Conservation (phyloP, 139 green algal genomes). For the Pseudopediastrum boryanum region DNA sequence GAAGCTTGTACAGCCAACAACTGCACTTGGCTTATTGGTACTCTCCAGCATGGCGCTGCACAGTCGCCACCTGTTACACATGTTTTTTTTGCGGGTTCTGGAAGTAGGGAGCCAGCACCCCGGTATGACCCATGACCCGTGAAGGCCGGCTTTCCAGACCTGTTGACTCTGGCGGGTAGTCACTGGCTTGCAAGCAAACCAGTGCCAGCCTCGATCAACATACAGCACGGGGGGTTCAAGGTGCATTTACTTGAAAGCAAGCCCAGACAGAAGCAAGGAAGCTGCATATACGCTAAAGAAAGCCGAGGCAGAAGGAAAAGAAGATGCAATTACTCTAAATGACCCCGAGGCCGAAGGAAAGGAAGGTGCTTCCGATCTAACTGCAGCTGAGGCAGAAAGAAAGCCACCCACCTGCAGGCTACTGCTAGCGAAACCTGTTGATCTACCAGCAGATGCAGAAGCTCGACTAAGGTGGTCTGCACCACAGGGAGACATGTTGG, state of each 20-base stretch:
- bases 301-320: not conserved
- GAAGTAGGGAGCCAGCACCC: too few species aligned
- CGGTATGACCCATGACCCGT: too few species aligned
- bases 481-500: too few species aligned
- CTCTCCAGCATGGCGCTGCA: too few species aligned
- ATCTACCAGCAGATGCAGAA: slow-evolving; percentile 39
- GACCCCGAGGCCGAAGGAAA: not conserved
- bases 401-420: slow-evolving; percentile 31
- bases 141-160: too few species aligned
- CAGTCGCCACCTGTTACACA: too few species aligned
- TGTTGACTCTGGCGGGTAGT: too few species aligned
- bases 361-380: not conserved
- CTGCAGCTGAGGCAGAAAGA: not conserved
- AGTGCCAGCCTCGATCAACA: too few species aligned
- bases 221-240: not conserved
- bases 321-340: not conserved
- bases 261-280: slow-evolving; percentile 31
- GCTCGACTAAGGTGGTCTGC: slow-evolving; percentile 47
- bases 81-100: too few species aligned
- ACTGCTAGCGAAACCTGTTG: slow-evolving; percentile 30
- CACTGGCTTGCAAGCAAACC: too few species aligned
- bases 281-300: slow-evolving; percentile 1
- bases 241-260: not conserved
- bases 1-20: too few species aligned
- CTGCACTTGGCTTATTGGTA: too few species aligned